phyloP scores from a whole-genome alignment of 257 asterid genomes.

The Voacanga thouarsii region DNA sequence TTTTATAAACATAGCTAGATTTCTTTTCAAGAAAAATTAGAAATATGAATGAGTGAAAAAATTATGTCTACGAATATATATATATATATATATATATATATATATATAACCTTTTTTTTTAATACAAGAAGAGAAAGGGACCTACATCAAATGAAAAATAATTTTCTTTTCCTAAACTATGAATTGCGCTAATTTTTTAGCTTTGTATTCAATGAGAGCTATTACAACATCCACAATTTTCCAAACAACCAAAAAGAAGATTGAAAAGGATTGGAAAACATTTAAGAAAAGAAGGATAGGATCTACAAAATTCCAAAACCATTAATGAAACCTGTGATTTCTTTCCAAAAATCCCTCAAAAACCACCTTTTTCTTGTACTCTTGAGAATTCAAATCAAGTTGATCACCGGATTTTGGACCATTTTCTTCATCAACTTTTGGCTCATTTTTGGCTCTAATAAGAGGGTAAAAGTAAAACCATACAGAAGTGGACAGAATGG shows the following conservation, averaged over 20 bases:
- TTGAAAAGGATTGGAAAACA: background rate
- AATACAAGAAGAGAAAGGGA: too few species aligned
- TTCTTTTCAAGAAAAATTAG: too few species aligned
- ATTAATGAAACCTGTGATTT: conserved; percentile 8
- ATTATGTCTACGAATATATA: too few species aligned
- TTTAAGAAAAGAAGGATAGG: too few species aligned
- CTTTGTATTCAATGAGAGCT: too few species aligned
- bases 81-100: too few species aligned
- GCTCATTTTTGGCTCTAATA: background rate
- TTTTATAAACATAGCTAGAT: too few species aligned
- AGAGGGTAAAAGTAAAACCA: conserved; percentile 33
- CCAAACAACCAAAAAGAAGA: background rate
- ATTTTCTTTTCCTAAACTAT: too few species aligned
- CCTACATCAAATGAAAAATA: too few species aligned
- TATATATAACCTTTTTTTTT: too few species aligned
- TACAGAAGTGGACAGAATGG: conserved; percentile 40
- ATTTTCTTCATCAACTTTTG: background rate
- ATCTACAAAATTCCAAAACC: background rate
- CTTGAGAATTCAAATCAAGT: conserved; percentile 10
- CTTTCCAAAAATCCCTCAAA: conserved; percentile 39
- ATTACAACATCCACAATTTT: background rate
- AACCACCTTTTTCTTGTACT: conserved; percentile 34
- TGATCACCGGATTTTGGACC: background rate
- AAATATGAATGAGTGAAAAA: too few species aligned
- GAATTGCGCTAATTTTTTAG: background rate